phyloP scores from a whole-genome alignment of 805 yeast species.

The Kazachstania africana region DNA sequence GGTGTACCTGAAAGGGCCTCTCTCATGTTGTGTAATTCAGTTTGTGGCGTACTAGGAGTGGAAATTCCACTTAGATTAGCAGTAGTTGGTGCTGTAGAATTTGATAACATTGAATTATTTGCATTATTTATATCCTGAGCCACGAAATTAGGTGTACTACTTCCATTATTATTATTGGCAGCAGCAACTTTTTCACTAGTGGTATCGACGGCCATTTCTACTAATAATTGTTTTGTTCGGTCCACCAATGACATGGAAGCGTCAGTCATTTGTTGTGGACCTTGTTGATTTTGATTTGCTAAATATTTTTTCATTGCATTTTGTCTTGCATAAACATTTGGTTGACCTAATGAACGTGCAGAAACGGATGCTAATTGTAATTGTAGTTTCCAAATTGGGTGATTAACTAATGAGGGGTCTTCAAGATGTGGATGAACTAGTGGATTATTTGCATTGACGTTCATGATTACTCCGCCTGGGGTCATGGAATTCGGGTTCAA shows the following conservation, averaged over 20 bases:
- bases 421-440: slow-evolving; percentile 26
- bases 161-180: slow-evolving; percentile 1
- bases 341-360: slow-evolving; percentile 25
- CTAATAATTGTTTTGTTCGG: slow-evolving; percentile 21
- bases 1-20: slow-evolving; percentile 17
- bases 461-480: slow-evolving; percentile 1
- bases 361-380: slow-evolving; percentile 24
- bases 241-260: slow-evolving; percentile 25
- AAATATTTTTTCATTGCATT: slow-evolving; percentile 27
- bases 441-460: slow-evolving; percentile 22
- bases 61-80: slow-evolving; percentile 18
- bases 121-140: not conserved
- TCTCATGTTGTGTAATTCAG: slow-evolving; percentile 17
- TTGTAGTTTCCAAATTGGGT: slow-evolving; percentile 28
- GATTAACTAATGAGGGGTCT: slow-evolving; percentile 22
- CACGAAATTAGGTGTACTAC: not conserved
- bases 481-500: slow-evolving; percentile 1
- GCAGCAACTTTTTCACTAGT: not conserved
- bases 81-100: slow-evolving; percentile 9
- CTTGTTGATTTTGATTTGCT: slow-evolving; percentile 13
- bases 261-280: slow-evolving; percentile 14
- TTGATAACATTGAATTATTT: slow-evolving; percentile 7
- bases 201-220: slow-evolving; percentile 21
- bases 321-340: slow-evolving; percentile 28
- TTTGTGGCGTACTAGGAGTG: slow-evolving; percentile 25